A percentile compares a stretch with the other conserved stretches of the same genome.
Evolutionary conservation across 2,329 filamentous ascomycete genomes (phyloP).

Genomic region (Verticillium dahliae): DNA sequence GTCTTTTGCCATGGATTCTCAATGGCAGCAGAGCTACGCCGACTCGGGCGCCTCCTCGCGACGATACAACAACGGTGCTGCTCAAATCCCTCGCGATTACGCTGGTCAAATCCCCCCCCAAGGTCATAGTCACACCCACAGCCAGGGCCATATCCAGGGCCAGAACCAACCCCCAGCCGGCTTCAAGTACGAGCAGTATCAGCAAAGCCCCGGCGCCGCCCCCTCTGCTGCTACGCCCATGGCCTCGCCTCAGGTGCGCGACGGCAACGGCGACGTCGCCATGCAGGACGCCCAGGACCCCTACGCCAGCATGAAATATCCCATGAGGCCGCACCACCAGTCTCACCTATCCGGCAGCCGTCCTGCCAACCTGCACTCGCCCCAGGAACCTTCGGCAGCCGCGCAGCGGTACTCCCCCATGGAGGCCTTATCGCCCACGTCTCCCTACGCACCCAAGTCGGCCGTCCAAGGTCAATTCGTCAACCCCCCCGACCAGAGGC

Average conservation of each 20-base stretch:
- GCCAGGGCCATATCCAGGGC: constrained; percentile 12
- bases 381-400: constrained; percentile 71
- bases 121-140: constrained; percentile 25
- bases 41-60: constrained; percentile 57
- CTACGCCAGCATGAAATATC: constrained; percentile 81
- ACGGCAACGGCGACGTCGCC: constrained; percentile 67
- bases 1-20: constrained; percentile 38
- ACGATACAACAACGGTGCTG: constrained; percentile 56
- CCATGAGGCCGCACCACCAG: constrained; percentile 71
- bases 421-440: constrained; percentile 77
- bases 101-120: constrained; percentile 24
- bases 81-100: constrained; percentile 42
- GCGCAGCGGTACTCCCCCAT: constrained; percentile 94
- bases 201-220: constrained; percentile 32
- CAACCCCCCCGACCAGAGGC: constrained; percentile 51
- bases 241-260: constrained; percentile 53
- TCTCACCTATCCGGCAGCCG: constrained; percentile 55
- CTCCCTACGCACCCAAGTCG: constrained; percentile 62
- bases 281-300: constrained; percentile 86
- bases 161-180: constrained; percentile 41
- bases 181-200: constrained; percentile 65
- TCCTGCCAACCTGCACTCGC: constrained; percentile 61
- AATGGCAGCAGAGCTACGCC: constrained; percentile 55
- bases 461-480: constrained; percentile 46
- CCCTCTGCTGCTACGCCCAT: constrained; percentile 52